Conservation (phyloP, 2,329 filamentous ascomycete genomes). For the Catunica adiposa region DNA sequence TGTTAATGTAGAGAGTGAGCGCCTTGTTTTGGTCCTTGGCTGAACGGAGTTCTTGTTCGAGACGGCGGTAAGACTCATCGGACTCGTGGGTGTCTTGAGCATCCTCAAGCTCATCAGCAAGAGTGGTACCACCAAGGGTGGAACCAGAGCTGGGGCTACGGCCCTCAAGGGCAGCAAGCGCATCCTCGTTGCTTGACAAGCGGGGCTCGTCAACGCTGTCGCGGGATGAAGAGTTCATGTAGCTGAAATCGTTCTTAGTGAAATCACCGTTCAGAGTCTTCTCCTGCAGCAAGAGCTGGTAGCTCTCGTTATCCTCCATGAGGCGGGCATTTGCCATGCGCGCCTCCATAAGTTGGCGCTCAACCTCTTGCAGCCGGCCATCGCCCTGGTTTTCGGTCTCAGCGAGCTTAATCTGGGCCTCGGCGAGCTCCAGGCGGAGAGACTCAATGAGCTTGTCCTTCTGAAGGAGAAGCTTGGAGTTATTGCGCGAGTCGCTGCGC, state of each 20-base stretch:
- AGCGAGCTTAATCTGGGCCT: slow-evolving; percentile 86
- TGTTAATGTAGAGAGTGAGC: slow-evolving; percentile 93
- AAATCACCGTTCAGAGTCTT: slow-evolving; percentile 94
- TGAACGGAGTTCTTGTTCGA: slow-evolving; percentile 64
- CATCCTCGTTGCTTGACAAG: slow-evolving; percentile 37
- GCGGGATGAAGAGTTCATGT: slow-evolving; percentile 21
- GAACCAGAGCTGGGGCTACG: slow-evolving; percentile 21
- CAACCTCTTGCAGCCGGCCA: slow-evolving; percentile 74
- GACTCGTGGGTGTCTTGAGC: slow-evolving; percentile 42
- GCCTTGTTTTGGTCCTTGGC: slow-evolving; percentile 94
- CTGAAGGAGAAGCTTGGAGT: slow-evolving; percentile 76
- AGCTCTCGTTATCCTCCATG: slow-evolving; percentile 98
- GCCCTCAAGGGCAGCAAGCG: slow-evolving; percentile 47
- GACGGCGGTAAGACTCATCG: slow-evolving; percentile 46
- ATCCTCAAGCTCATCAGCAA: slow-evolving; percentile 80
- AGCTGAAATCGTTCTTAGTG: slow-evolving; percentile 64
- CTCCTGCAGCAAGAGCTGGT: slow-evolving; percentile 84
- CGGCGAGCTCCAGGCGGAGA: slow-evolving; percentile 77
- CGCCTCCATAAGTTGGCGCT: slow-evolving; percentile 74
- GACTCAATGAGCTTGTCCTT: slow-evolving; percentile 96
- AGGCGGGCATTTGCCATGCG: slow-evolving; percentile 90
- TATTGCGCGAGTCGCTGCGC: slow-evolving; percentile 76
- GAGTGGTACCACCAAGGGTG: slow-evolving; percentile 30
- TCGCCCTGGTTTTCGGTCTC: slow-evolving; percentile 89
- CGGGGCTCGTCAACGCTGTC: slow-evolving; percentile 17